Percentiles rank a stretch among this genome's conserved stretches.
Conservation (phyloP, 306 rosid species). For the Dalbergia oliveri region DNA sequence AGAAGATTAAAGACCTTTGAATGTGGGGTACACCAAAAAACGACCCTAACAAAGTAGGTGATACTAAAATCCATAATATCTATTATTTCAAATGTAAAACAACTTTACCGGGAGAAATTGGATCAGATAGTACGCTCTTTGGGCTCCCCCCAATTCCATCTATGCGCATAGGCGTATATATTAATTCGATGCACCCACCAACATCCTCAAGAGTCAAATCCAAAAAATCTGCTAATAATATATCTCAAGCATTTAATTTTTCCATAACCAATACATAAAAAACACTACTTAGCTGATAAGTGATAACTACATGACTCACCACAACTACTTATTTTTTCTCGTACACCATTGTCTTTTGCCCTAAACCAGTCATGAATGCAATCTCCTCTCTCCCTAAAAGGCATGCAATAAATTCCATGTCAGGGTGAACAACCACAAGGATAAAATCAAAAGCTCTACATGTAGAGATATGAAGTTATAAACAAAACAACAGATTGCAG, state of each 20-base stretch:
- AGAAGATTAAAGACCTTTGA: background rate
- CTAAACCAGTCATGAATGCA: constrained; percentile 87
- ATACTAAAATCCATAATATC: constrained; percentile 21
- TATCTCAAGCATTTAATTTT: constrained; percentile 36
- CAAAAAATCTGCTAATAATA: constrained; percentile 65
- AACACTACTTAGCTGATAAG: constrained; percentile 21
- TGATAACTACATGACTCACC: constrained; percentile 59
- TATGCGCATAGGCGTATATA: constrained; percentile 81
- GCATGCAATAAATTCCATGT: constrained; percentile 37
- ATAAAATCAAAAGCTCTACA: constrained; percentile 37
- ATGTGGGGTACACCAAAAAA: background rate
- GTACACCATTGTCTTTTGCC: constrained; percentile 59
- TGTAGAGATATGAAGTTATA: constrained; percentile 28
- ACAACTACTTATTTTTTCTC: constrained; percentile 63
- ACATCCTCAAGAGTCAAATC: constrained; percentile 89
- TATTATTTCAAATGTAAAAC: constrained; percentile 30
- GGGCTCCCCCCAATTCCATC: constrained; percentile 84
- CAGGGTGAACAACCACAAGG: constrained; percentile 33
- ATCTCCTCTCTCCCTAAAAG: constrained; percentile 81
- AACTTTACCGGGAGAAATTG: constrained; percentile 74
- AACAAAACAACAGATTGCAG: constrained; percentile 36
- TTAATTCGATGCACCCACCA: constrained; percentile 75
- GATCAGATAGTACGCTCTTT: constrained; percentile 63
- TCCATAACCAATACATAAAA: constrained; percentile 27
- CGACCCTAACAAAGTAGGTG: background rate